Evolutionary conservation across 225 moss, liverwort and hornwort species (phyloP), one percentile per base, ranked within the genome.

Genomic region (Pseudoscleropodium purum): DNA sequence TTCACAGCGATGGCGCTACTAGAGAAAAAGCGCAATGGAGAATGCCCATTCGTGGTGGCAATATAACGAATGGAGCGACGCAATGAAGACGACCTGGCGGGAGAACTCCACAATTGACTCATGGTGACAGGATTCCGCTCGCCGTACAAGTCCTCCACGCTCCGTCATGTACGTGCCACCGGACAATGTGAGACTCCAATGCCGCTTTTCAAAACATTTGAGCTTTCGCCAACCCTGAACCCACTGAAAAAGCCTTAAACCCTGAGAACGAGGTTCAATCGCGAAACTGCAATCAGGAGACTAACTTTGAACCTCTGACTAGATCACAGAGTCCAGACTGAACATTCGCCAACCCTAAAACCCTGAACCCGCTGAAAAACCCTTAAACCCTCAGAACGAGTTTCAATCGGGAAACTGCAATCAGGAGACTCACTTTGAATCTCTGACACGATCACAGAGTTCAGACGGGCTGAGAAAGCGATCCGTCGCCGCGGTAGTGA

Each of bases 1-100:
- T 84, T 92, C 59, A 91, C 94, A 61, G 97, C 96, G 45, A 84
- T 89, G 56, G 84, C 66, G 36, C 36, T 69, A 80, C 93, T 93
- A 75, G 91, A 84, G 79, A 90, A 83, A 81, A 67, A 87, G 81
- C 92, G 91, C 92, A 73, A 77, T 76, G 90, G 29, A 59, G 59
- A 82, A 76, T 87, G 91, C 37, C 75, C 90, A 49, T 85, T 84
- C 47, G 82, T 34, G 84, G 81, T 83, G 54, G 90, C 91, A 88
- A 91, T 89, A 39, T 86, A 89, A 15, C 87, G 83, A 78, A 93
- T 76, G 81, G 92, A 91, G 49, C 80, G 79, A 61, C 82, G 59
- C 78, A 94, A 70, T 60, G 84, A 87, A 54, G 83, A 59, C 43
- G 83, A 77, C 85, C 87, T 87, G 34, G 67, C 88, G 57, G 88